Base-by-base conservation (phyloP, 164 flowering plant species). In the Warburgia ugandensis region DNA sequence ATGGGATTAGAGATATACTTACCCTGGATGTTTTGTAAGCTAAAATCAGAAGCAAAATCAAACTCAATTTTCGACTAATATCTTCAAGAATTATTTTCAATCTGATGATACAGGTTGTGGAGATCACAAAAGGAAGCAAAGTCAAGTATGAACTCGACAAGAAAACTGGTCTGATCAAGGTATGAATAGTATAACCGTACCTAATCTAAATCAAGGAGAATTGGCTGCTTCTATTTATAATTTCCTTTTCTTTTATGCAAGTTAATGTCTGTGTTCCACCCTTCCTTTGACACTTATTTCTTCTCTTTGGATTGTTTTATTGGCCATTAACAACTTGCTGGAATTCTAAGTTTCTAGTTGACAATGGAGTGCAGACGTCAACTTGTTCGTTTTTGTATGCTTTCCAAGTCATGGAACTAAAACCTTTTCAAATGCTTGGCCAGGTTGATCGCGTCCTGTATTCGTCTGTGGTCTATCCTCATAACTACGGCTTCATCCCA, bases 111-210 rank as follows among this genome's bases (percentile, higher is more conserved):
- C 63, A 84, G 87, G 87, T 79, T 58, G 80, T 81, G 53, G 92
- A 84, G 77, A 84, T 84, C 16, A 48, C 80, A n/a, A 84, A 81
- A 56, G 92, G 92, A 65, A 84, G 87, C 26, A 84, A 81, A 69
- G 92, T 84, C 47, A 84, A 84, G 52, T 84, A 84, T 69, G 92
- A 84, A 60, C 87, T 84, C 26, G 92, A 81, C 77, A 84, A 84
- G 65, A 81, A 77, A 63, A 81, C 92, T 11, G 88, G 92, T 39
- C 60, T 84, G 56, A 81, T 84, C 39, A 84, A 84, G 83, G 92
- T 84, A 64, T 35, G 33, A 6, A 19, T 30, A 11, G 5, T 2
- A 12, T 6, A 12, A 31, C 0, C 7, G 19, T n/a, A 14, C 19
- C 42, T n/a, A 39, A 8, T 21, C n/a, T 19, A 39, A n/a, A n/a